Evolutionary conservation across 495 filamentous ascomycete species (phyloP).

Genomic region (Aspergillus olivimuriae): DNA sequence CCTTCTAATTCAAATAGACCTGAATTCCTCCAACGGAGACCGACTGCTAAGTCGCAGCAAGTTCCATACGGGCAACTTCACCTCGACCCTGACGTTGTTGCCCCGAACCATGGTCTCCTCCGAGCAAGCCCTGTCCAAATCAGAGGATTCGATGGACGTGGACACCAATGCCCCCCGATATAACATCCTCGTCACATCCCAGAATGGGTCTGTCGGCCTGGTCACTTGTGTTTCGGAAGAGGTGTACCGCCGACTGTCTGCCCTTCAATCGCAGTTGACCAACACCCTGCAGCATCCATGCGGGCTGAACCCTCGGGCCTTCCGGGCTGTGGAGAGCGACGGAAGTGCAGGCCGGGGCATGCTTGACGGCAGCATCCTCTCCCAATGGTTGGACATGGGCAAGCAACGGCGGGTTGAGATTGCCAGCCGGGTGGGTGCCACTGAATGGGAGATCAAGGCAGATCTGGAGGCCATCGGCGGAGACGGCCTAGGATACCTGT

Average conservation of each 20-base stretch:
- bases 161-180: conserved; percentile 27
- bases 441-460: conserved; percentile 49
- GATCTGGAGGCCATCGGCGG: conserved; percentile 58
- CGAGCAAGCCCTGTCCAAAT: conserved; percentile 26
- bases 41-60: conserved; percentile 77
- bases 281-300: conserved; percentile 68
- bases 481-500: conserved; percentile 49
- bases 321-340: conserved; percentile 52
- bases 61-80: conserved; percentile 78
- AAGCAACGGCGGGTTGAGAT: conserved; percentile 64
- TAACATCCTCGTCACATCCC: conserved; percentile 62
- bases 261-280: conserved; percentile 72
- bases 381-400: conserved; percentile 64
- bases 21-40: conserved; percentile 85
- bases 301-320: conserved; percentile 75
- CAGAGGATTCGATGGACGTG: conserved; percentile 34
- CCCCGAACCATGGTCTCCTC: conserved; percentile 53
- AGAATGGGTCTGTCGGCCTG: conserved; percentile 68
- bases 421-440: conserved; percentile 54
- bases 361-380: conserved; percentile 54
- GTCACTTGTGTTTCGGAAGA: conserved; percentile 73
- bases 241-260: conserved; percentile 73
- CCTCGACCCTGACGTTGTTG: conserved; percentile 67
- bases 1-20: conserved; percentile 51
- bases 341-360: conserved; percentile 49